A percentile compares a stretch with the other conserved stretches of the same genome.
phyloP scores from a whole-genome alignment of 805 yeast species.

The Blastobotrys robertii region DNA sequence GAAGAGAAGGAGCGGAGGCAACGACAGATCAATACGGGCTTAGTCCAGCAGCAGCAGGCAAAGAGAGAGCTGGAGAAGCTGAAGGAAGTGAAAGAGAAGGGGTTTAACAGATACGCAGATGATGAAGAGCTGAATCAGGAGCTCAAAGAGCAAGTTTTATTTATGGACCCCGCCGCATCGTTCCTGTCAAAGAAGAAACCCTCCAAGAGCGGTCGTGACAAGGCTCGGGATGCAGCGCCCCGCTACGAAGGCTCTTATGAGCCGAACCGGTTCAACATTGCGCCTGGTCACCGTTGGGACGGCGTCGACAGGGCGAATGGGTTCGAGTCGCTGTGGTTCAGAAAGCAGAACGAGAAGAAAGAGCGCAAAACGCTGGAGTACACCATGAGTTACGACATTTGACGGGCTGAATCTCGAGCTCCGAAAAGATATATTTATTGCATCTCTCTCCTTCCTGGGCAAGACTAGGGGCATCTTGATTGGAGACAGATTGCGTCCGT shows the following conservation, averaged over 20 bases:
- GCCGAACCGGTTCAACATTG: slow-evolving; percentile 63
- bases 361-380: slow-evolving; percentile 13
- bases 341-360: slow-evolving; percentile 16
- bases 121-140: slow-evolving; percentile 32
- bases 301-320: slow-evolving; percentile 88
- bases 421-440: no score
- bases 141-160: slow-evolving; percentile 27
- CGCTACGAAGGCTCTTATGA: slow-evolving; percentile 44
- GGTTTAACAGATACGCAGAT: slow-evolving; percentile 28
- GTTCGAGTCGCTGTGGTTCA: slow-evolving; percentile 59
- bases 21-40: slow-evolving; percentile 14
- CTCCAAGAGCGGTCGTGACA: neutral
- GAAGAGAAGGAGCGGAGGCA: slow-evolving; percentile 14
- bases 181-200: slow-evolving; percentile 27
- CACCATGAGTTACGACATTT: slow-evolving; percentile 11
- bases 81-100: slow-evolving; percentile 16
- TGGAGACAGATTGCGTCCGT: no score
- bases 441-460: no score
- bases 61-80: slow-evolving; percentile 26
- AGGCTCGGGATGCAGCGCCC: neutral
- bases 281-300: slow-evolving; percentile 84
- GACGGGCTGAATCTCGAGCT: no score
- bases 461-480: no score
- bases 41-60: slow-evolving; percentile 18
- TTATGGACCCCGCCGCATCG: slow-evolving; percentile 56